phyloP scores from a whole-genome alignment of 768 basidiomycete species.

The Mycena chlorophos region DNA sequence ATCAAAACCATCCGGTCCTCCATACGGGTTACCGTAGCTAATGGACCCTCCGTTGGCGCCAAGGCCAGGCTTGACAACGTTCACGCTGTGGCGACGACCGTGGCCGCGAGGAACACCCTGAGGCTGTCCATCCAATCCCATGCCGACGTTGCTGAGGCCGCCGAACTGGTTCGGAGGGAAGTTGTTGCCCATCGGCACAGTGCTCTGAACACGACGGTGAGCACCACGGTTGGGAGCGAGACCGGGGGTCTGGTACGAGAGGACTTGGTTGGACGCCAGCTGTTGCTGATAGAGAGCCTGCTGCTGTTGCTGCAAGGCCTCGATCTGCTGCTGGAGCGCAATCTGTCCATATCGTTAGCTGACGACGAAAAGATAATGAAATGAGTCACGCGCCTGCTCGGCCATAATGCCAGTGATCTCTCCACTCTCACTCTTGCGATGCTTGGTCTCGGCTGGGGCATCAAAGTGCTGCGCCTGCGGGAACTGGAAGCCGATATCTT shows the following conservation, averaged over 20 bases:
- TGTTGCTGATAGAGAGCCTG: constrained; percentile 89
- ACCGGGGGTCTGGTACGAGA: constrained; percentile 77
- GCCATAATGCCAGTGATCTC: constrained; percentile 92
- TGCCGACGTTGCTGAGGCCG: constrained; percentile 47
- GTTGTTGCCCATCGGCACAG: constrained; percentile 54
- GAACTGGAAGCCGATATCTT: constrained; percentile 80
- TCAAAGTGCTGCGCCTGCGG: constrained; percentile 63
- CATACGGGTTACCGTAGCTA: constrained; percentile 48
- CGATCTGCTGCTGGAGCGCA: constrained; percentile 87
- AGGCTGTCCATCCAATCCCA: constrained; percentile 65
- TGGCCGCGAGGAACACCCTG: constrained; percentile 78
- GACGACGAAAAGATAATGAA: neutral
- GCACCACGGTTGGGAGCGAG: constrained; percentile 60
- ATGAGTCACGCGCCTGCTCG: constrained; percentile 76
- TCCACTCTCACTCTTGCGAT: constrained; percentile 63
- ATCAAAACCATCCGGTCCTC: constrained; percentile 68
- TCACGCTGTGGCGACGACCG: constrained; percentile 87
- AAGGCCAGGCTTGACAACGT: constrained; percentile 71
- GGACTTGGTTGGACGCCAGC: constrained; percentile 81
- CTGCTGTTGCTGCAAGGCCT: constrained; percentile 87
- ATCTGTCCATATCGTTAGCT: constrained; percentile 50
- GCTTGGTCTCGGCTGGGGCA: constrained; percentile 37
- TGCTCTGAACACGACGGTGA: constrained; percentile 88
- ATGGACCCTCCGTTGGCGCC: constrained; percentile 50
- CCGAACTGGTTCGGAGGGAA: constrained; percentile 64